Evolutionary conservation across 192 early-diverging fungal species (phyloP).

Genomic region (Backusella luteola): DNA sequence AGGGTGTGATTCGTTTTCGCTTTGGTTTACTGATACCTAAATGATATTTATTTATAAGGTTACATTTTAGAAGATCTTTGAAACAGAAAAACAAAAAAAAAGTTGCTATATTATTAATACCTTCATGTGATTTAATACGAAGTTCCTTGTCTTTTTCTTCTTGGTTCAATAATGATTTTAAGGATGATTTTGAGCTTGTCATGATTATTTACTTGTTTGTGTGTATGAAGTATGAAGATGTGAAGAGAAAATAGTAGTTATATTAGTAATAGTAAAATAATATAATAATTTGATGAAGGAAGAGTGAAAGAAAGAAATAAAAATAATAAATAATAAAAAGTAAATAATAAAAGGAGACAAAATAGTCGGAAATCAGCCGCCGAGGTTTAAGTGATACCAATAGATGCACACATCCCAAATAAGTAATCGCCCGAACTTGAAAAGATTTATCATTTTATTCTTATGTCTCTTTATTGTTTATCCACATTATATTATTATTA

Average conservation of each 20-base stretch:
- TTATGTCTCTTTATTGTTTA: not conserved
- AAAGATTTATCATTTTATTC: not conserved
- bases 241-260: not conserved
- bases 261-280: not conserved
- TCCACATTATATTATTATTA: not conserved
- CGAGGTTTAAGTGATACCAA: constrained; percentile 19
- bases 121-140: constrained; percentile 25
- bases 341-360: constrained; percentile 3
- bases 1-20: constrained; percentile 73
- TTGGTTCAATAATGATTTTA: constrained; percentile 5
- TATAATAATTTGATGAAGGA: not conserved
- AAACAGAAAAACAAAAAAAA: not conserved
- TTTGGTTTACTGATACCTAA: constrained; percentile 55
- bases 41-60: constrained; percentile 5
- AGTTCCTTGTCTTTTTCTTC: constrained; percentile 9
- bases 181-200: not conserved
- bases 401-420: constrained; percentile 6
- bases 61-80: not conserved
- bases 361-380: constrained; percentile 25
- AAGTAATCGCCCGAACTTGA: not conserved
- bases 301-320: constrained; percentile 14
- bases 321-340: not conserved
- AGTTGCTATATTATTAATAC: constrained; percentile 9
- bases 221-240: not conserved
- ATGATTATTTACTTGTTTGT: not conserved